A percentile compares a stretch with the other conserved stretches of the same genome.
Conservation (phyloP, 2,329 filamentous ascomycete species). For the Cladorrhinum sp. region DNA sequence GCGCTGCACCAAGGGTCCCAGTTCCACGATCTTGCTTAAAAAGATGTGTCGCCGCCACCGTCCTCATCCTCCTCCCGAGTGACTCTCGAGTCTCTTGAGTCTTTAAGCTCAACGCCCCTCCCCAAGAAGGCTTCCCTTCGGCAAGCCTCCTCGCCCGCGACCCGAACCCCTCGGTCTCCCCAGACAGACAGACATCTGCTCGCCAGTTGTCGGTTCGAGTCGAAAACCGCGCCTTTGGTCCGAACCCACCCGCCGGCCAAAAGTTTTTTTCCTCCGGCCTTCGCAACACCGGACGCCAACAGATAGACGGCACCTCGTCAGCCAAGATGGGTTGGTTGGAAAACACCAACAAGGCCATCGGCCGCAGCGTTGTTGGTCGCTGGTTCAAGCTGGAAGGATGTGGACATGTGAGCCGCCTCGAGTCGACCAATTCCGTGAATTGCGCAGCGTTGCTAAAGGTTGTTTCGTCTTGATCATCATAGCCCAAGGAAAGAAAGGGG, state of each 20-base stretch:
- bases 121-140: constrained; percentile 2
- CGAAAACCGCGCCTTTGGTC: background rate
- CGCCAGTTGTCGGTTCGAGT: background rate
- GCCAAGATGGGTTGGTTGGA: constrained; percentile 48
- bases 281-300: background rate
- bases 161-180: background rate
- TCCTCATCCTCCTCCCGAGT: background rate
- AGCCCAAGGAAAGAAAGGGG: constrained; percentile 69
- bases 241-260: background rate
- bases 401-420: constrained; percentile 63
- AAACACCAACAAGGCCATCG: constrained; percentile 55
- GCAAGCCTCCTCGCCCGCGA: background rate
- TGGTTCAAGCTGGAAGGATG: constrained; percentile 81
- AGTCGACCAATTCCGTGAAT: constrained; percentile 8
- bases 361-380: constrained; percentile 61
- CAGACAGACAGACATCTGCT: background rate
- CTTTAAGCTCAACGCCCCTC: background rate
- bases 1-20: constrained; percentile 11
- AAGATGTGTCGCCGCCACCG: constrained; percentile 2
- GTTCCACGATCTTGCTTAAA: constrained; percentile 6
- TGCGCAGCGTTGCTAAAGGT: constrained; percentile 19
- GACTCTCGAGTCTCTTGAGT: background rate
- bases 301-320: background rate
- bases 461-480: constrained; percentile 13
- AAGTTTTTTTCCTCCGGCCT: background rate